These are phyloP conservation scores for Linum trigynum DNA, from an alignment of 345 rosid genomes.

Conservation along the genomic window DNA sequence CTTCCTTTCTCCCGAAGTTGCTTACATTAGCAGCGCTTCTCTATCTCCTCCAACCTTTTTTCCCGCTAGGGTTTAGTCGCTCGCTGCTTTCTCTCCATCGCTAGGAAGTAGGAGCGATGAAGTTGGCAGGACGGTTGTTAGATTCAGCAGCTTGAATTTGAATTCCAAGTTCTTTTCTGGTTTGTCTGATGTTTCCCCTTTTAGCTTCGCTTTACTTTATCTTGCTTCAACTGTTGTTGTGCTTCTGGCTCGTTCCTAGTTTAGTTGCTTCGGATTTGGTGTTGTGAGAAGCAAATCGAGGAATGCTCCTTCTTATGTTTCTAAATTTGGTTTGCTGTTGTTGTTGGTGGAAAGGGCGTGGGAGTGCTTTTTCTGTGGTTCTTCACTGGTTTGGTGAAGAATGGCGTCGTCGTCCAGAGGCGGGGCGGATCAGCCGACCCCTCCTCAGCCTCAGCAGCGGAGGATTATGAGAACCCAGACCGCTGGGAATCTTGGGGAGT, in stretches of 20 bases:
- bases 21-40: neutral
- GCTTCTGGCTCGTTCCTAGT: neutral
- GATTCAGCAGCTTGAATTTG: neutral
- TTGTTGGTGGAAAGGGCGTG: neutral
- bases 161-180: neutral
- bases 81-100: neutral
- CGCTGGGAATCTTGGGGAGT: constrained; percentile 81
- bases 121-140: neutral
- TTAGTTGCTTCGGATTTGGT: neutral
- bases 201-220: neutral
- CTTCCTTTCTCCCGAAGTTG: neutral
- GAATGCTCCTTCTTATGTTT: too few species aligned
- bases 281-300: neutral
- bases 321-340: neutral
- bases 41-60: neutral
- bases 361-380: neutral
- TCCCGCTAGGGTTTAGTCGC: neutral
- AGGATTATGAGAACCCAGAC: constrained; percentile 81
- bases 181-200: neutral
- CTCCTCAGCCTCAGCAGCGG: constrained; percentile 30
- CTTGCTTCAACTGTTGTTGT: neutral
- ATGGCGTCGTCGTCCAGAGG: constrained; percentile 25
- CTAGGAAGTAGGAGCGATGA: neutral
- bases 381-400: neutral
- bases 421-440: constrained; percentile 22